These are phyloP conservation scores for Wickerhamomyces silvicola DNA, from an alignment of 805 yeast species.

Conservation along the genomic window DNA sequence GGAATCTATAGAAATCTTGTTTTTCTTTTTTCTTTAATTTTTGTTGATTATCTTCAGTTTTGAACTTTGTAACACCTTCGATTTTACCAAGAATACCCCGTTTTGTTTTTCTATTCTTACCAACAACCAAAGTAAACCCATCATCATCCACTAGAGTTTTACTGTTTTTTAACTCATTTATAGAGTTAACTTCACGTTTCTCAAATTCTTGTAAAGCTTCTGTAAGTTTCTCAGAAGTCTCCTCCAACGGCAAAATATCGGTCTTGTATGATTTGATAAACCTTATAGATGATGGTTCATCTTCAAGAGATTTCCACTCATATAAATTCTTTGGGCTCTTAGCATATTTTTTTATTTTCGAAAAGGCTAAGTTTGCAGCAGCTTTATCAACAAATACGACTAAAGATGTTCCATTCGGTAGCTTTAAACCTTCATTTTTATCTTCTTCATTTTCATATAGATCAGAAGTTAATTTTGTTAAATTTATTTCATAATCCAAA, in stretches of 20 bases:
- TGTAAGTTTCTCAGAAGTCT: constrained; percentile 47
- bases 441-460: constrained; percentile 30
- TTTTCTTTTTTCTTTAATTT: constrained; percentile 71
- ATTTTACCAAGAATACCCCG: constrained; percentile 60
- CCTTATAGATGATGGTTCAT: constrained; percentile 29
- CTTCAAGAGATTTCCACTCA: constrained; percentile 28
- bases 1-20: constrained; percentile 92
- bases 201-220: constrained; percentile 62
- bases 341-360: constrained; percentile 48
- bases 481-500: constrained; percentile 41
- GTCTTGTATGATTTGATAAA: constrained; percentile 35
- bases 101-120: constrained; percentile 76
- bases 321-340: constrained; percentile 32
- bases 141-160: constrained; percentile 77
- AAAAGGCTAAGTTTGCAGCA: constrained; percentile 57
- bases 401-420: constrained; percentile 71
- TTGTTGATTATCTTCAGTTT: constrained; percentile 24
- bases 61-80: constrained; percentile 32
- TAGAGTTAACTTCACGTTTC: constrained; percentile 56
- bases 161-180: constrained; percentile 47
- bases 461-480: constrained; percentile 56
- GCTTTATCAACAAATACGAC: constrained; percentile 69
- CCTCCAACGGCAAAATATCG: constrained; percentile 39
- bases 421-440: constrained; percentile 30
- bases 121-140: constrained; percentile 89